Percentiles rank a stretch among this genome's conserved stretches.
phyloP scores from a whole-genome alignment of 148 eudicot species.

The Drosera capensis region DNA sequence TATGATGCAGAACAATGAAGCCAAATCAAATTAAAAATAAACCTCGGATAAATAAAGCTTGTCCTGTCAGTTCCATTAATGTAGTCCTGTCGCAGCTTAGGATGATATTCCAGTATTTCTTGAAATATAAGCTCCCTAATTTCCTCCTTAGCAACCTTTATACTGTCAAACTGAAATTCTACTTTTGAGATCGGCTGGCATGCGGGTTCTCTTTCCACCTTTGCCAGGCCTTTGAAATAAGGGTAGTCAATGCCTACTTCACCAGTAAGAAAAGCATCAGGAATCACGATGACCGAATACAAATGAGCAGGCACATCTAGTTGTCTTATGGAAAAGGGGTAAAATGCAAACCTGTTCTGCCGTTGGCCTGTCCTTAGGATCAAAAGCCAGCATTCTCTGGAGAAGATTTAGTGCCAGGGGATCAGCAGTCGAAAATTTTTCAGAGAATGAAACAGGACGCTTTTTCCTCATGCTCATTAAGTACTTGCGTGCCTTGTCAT shows the following conservation, averaged over 20 bases:
- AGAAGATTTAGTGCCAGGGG: slow-evolving; percentile 48
- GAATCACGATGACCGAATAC: neutral
- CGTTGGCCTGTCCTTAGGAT: slow-evolving; percentile 83
- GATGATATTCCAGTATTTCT: slow-evolving; percentile 71
- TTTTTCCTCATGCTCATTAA: slow-evolving; percentile 55
- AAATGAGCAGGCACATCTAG: neutral
- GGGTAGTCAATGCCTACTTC: slow-evolving; percentile 57
- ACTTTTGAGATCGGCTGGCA: slow-evolving; percentile 55
- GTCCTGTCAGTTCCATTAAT: slow-evolving; percentile 48
- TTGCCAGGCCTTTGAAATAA: slow-evolving; percentile 61
- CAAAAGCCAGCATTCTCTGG: slow-evolving; percentile 63
- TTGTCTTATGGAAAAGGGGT: neutral
- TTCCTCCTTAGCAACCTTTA: slow-evolving; percentile 47
- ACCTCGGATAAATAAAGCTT: slow-evolving; percentile 68
- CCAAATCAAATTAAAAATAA: too few species aligned
- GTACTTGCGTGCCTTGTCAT: slow-evolving; percentile 76
- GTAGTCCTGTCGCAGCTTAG: slow-evolving; percentile 59
- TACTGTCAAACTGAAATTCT: slow-evolving; percentile 72
- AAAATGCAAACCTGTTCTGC: slow-evolving; percentile 45
- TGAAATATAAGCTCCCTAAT: slow-evolving; percentile 54
- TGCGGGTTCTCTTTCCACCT: slow-evolving; percentile 64
- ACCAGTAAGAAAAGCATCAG: neutral
- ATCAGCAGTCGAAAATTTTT: slow-evolving; percentile 51
- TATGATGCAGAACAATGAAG: too few species aligned
- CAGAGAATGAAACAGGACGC: slow-evolving; percentile 40